A percentile compares a stretch with the other conserved stretches of the same genome.
Evolutionary conservation across 768 basidiomycete species (phyloP).

Genomic region (Russula sp.): DNA sequence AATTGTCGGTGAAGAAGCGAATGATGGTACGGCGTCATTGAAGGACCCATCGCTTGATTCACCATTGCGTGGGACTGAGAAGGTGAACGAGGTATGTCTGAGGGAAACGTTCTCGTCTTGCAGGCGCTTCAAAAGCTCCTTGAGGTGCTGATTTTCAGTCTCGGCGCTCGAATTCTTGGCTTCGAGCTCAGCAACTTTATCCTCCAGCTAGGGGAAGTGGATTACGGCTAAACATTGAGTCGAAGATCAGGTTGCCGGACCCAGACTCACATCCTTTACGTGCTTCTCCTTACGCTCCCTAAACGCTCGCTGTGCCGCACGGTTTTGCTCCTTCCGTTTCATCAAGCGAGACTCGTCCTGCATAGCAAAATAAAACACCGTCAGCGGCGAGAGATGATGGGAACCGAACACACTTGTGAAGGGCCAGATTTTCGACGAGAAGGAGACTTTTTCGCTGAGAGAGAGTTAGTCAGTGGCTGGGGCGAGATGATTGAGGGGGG

Average conservation of each 20-base stretch:
- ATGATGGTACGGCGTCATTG: constrained; percentile 14
- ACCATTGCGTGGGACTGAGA: constrained; percentile 52
- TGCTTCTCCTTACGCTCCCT: constrained; percentile 96
- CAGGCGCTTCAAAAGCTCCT: constrained; percentile 74
- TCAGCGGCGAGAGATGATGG: background rate
- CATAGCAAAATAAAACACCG: constrained; percentile 1
- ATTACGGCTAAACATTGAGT: constrained; percentile 4
- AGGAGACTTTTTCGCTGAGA: constrained; percentile 22
- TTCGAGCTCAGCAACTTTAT: constrained; percentile 82
- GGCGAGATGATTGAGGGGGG: background rate
- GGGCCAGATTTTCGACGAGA: constrained; percentile 37
- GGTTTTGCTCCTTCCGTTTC: constrained; percentile 95
- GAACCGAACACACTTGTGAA: constrained; percentile 27
- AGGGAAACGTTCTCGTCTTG: constrained; percentile 83
- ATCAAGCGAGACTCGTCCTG: constrained; percentile 68
- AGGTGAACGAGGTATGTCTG: constrained; percentile 79
- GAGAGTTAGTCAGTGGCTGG: background rate
- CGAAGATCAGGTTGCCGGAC: background rate
- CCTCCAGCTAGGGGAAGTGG: constrained; percentile 59
- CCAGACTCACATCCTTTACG: constrained; percentile 78
- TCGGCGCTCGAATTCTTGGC: constrained; percentile 65
- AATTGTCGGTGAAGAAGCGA: constrained; percentile 3
- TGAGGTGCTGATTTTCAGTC: constrained; percentile 83
- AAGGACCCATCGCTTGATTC: constrained; percentile 20
- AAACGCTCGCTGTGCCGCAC: constrained; percentile 96